Evolutionary conservation across 495 filamentous ascomycete genomes (phyloP).

Genomic region (Neurospora tetrasperma): DNA sequence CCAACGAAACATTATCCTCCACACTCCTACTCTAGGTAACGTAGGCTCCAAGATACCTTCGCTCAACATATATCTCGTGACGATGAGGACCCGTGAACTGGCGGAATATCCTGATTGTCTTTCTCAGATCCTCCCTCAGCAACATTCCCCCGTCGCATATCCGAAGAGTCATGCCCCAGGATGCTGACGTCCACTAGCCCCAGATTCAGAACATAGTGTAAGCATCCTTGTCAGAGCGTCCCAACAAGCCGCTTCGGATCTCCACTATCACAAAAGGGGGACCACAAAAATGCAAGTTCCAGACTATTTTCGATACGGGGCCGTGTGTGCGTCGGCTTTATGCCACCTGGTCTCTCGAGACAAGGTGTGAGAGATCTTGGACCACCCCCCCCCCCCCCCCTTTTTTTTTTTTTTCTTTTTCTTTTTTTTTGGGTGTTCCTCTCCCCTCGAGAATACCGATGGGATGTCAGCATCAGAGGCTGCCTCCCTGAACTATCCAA

Average conservation of each 20-base stretch:
- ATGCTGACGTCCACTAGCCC: not conserved
- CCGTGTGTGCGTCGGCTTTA: not conserved
- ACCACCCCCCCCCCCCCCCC: not conserved
- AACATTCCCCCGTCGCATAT: not conserved
- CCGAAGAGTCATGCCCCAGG: not conserved
- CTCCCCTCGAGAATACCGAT: not conserved
- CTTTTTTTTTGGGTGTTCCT: not conserved
- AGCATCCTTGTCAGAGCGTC: not conserved
- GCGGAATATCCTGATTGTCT: not conserved
- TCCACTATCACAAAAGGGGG: not conserved
- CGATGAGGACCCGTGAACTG: not conserved
- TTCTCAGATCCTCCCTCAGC: not conserved
- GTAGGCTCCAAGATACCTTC: not conserved
- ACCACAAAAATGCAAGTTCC: not conserved
- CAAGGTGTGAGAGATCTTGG: not conserved
- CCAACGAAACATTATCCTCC: not conserved
- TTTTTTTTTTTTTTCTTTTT: too few species aligned
- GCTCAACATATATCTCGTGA: not conserved
- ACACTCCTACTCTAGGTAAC: not conserved
- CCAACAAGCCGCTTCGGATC: not conserved
- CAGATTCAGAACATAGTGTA: not conserved
- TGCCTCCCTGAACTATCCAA: not conserved
- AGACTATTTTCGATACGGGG: not conserved
- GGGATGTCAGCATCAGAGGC: not conserved
- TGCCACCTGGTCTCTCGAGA: not conserved